Evolutionary conservation across 164 flowering plant species (phyloP).

Genomic region (Nymphaea thermarum): DNA sequence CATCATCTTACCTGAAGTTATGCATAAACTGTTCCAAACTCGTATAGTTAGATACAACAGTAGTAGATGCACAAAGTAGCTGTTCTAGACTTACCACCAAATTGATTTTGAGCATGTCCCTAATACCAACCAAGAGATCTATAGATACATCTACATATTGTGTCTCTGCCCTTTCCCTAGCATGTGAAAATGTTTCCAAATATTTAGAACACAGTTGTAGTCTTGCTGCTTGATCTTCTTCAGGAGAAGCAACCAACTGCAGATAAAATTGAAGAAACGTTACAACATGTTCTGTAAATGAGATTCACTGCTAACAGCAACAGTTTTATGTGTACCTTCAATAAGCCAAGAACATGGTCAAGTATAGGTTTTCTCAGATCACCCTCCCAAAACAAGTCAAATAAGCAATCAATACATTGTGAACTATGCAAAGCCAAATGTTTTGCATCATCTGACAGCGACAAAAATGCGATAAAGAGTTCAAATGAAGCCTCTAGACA

Average conservation of each 20-base stretch:
- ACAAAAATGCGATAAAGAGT: slow-evolving; percentile 46
- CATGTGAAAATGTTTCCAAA: slow-evolving; percentile 73
- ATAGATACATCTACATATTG: slow-evolving; percentile 50
- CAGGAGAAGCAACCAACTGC: slow-evolving; percentile 50
- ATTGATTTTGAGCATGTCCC: slow-evolving; percentile 58
- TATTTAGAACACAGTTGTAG: slow-evolving; percentile 73
- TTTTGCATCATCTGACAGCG: slow-evolving; percentile 56
- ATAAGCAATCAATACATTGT: slow-evolving; percentile 60
- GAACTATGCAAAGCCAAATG: slow-evolving; percentile 43
- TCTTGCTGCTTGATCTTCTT: slow-evolving; percentile 59
- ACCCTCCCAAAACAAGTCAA: slow-evolving; percentile 89
- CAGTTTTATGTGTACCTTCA: slow-evolving; percentile 51
- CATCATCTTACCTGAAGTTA: background rate
- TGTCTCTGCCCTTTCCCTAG: slow-evolving; percentile 53
- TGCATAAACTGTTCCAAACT: too few species aligned
- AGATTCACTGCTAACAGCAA: too few species aligned
- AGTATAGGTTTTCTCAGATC: slow-evolving; percentile 48
- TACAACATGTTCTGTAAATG: too few species aligned
- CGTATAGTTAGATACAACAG: too few species aligned
- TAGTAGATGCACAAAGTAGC: too few species aligned
- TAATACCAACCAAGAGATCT: slow-evolving; percentile 73
- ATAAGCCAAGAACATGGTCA: slow-evolving; percentile 47
- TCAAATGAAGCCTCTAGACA: slow-evolving; percentile 55
- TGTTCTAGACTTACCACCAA: slow-evolving; percentile 32
- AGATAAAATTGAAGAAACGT: background rate